Conservation (phyloP, 2,329 filamentous ascomycete genomes). For the Diplodia scrobiculata region DNA sequence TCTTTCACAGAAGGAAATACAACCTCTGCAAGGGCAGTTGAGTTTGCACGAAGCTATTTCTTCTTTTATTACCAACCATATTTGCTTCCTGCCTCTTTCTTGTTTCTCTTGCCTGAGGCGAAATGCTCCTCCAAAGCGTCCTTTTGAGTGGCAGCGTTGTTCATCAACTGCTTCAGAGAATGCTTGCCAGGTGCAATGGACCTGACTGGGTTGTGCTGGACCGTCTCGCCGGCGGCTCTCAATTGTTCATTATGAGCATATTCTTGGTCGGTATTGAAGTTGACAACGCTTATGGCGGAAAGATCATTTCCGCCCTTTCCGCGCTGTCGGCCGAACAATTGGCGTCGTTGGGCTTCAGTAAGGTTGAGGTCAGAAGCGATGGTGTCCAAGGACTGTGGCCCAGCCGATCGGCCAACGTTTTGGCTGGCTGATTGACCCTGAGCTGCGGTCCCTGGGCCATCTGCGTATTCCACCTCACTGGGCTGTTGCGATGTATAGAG, state of each 20-base stretch:
- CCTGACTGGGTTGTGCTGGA: constrained; percentile 79
- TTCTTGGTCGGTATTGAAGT: constrained; percentile 86
- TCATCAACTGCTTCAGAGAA: constrained; percentile 83
- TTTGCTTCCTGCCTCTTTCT: constrained; percentile 75
- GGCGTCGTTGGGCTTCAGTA: constrained; percentile 72
- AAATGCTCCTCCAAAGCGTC: constrained; percentile 92
- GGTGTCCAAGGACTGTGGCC: constrained; percentile 63
- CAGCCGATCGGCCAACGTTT: constrained; percentile 24
- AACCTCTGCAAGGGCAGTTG: neutral
- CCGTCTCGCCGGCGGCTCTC: constrained; percentile 67
- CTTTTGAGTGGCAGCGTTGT: constrained; percentile 76
- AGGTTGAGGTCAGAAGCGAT: constrained; percentile 80
- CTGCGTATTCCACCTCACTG: neutral
- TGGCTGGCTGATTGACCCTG: neutral
- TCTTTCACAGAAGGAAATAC: neutral
- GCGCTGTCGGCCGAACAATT: constrained; percentile 75
- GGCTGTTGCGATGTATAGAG: constrained; percentile 35
- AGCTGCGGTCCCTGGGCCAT: neutral
- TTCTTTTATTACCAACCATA: constrained; percentile 73
- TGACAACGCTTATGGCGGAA: constrained; percentile 68
- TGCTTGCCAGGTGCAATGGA: constrained; percentile 85
- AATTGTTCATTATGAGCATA: constrained; percentile 82
- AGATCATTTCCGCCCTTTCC: constrained; percentile 49
- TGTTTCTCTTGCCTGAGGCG: constrained; percentile 74
- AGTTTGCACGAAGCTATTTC: neutral